Evolutionary conservation across 768 basidiomycete genomes (phyloP), one percentile per base, ranked within the genome.

Genomic region (Neoboletus subvelutipes): DNA sequence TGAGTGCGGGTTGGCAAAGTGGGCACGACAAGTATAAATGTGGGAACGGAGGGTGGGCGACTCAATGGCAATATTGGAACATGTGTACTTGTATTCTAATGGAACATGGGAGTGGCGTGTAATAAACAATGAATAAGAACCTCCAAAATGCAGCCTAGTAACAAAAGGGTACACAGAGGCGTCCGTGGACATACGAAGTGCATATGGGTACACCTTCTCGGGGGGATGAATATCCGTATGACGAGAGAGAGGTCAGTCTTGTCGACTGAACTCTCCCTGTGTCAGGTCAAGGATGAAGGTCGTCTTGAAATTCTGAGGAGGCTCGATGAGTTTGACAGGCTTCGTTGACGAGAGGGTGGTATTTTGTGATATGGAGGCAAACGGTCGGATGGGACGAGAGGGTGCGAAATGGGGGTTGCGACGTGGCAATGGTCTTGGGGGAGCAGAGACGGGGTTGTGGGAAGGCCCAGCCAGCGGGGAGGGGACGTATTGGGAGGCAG

Each of bases 221-320:
- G n/a, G 22, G n/a, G 36, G 26, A 13, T 34, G 42, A 10, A 15
- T 41, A 15, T 48, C 17, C 26, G 6, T 10, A 18, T 31, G 24
- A 45, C 34, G 41, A 39, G 31, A 26, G 18, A 43, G 1, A 41
- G 34, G 42, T 76, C 67, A 82, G 61, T 82, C 80, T 72, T 85
- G 86, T 65, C 89, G 78, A 71, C 88, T 82, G 70, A 94, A 80
- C 70, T 94, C 91, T 9, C 83, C 90, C 69, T 91, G 91, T 0
- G 91, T 92, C 55, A 94, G 79, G 72, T 92, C 81, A 51, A 94
- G 83, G 58, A 87, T 77, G 64, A 92, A 93, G 39, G 82, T 83
- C 47, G 78, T 77, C 69, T 82, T 80, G 72, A 83, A 83, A 69
- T 88, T 84, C 66, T 84, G 79, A 28, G 92, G 89, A 11, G 89